These are phyloP conservation scores for Aspergillus fumigatiaffinis DNA, from an alignment of 2,329 filamentous ascomycete genomes.

Conservation along the genomic window DNA sequence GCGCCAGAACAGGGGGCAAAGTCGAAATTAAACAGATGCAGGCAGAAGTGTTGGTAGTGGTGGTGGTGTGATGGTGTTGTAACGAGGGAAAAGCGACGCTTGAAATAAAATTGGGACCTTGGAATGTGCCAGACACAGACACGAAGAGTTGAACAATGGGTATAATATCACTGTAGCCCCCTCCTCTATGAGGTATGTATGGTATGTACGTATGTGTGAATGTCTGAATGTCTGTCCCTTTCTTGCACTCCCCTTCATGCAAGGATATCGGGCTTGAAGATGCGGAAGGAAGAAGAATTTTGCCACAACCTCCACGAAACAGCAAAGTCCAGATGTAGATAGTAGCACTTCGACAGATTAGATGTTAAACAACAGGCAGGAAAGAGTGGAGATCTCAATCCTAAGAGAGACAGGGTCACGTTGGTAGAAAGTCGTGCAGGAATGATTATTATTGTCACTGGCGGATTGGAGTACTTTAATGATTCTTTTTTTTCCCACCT, in stretches of 20 bases:
- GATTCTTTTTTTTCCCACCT: not conserved
- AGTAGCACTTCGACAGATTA: not conserved
- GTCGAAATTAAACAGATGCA: not conserved
- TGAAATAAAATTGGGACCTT: not conserved
- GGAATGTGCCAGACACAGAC: not conserved
- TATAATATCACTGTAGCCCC: not conserved
- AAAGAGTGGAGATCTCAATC: conserved; percentile 15
- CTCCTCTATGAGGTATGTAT: not conserved
- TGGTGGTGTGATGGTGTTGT: not conserved
- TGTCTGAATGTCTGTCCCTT: not conserved
- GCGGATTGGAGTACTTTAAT: conserved; percentile 17
- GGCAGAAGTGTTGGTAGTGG: not conserved
- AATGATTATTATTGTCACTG: conserved; percentile 2
- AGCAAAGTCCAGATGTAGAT: conserved; percentile 1
- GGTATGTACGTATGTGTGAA: not conserved
- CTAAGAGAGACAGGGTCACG: conserved; percentile 12
- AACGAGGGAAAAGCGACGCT: not conserved
- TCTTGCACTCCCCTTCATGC: not conserved
- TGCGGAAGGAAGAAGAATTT: conserved; percentile 5
- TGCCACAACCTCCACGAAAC: conserved; percentile 8
- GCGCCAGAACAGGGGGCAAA: conserved; percentile 10
- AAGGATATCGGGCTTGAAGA: conserved; percentile 5
- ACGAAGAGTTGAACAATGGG: not conserved
- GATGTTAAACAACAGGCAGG: conserved; percentile 8
- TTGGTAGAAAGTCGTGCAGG: conserved; percentile 10